These are phyloP conservation scores for Fusarium neocosmosporiellum DNA, from an alignment of 2,329 filamentous ascomycete genomes.

Conservation along the genomic window DNA sequence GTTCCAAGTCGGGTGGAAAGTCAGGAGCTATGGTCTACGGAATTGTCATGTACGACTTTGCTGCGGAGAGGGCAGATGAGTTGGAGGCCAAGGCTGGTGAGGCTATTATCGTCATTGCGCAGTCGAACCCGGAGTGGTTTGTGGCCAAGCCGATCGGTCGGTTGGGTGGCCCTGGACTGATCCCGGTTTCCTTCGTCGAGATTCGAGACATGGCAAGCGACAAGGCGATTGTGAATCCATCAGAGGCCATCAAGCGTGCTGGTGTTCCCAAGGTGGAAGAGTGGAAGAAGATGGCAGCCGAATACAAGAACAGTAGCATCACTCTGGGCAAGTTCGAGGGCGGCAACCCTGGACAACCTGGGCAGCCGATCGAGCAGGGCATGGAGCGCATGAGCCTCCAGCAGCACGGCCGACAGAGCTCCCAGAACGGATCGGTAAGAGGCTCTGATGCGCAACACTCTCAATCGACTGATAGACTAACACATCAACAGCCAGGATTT, in stretches of 20 bases:
- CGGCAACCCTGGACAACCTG: constrained; percentile 53
- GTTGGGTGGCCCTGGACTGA: constrained; percentile 93
- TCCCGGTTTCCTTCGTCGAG: constrained; percentile 96
- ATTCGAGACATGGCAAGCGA: constrained; percentile 94
- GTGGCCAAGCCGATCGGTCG: constrained; percentile 98
- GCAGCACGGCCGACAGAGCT: constrained; percentile 44
- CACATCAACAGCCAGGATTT: constrained; percentile 38
- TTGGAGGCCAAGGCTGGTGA: constrained; percentile 94
- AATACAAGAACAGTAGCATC: constrained; percentile 99
- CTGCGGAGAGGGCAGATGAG: constrained; percentile 94
- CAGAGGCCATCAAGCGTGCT: constrained; percentile 86
- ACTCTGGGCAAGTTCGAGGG: constrained; percentile 90
- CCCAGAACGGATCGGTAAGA: constrained; percentile 46
- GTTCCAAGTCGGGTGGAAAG: constrained; percentile 63
- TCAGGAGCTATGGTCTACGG: constrained; percentile 92
- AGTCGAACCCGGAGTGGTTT: constrained; percentile 99
- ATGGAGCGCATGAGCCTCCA: constrained; percentile 84
- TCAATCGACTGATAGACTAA: background rate
- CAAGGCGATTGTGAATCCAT: constrained; percentile 81
- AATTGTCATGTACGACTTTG: constrained; percentile 96
- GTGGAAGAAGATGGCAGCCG: constrained; percentile 99
- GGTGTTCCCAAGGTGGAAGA: constrained; percentile 96
- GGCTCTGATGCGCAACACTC: background rate
- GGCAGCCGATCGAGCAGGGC: constrained; percentile 70
- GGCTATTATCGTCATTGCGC: constrained; percentile 97